Percentiles rank a stretch among this genome's conserved stretches.
Evolutionary conservation across 169 alveolate species (phyloP).

Genomic region (Besnoitia besnoiti): DNA sequence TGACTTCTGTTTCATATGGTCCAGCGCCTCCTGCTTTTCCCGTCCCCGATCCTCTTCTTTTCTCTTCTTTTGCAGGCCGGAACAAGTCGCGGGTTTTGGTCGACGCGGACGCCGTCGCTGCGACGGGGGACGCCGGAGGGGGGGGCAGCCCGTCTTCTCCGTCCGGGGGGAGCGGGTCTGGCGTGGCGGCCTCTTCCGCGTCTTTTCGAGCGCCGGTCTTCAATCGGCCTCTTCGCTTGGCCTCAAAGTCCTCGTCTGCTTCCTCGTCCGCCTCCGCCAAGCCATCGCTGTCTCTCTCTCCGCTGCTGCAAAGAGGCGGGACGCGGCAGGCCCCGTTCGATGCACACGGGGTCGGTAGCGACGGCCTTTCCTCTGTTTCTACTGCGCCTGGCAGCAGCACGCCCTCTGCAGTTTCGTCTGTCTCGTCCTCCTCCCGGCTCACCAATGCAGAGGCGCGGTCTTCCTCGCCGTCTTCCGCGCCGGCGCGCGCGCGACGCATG

Average conservation of each 20-base stretch:
- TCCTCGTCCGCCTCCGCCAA: background rate
- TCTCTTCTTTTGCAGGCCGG: background rate
- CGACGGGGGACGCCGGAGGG: background rate
- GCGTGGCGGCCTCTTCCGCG: too few species aligned
- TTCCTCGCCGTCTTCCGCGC: conserved; percentile 14
- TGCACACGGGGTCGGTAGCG: background rate
- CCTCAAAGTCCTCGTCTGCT: background rate
- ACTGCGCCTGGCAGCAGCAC: background rate
- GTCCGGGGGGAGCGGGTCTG: too few species aligned
- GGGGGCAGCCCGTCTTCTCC: too few species aligned
- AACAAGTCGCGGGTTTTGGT: background rate
- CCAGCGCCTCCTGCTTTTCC: background rate
- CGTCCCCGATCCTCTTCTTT: background rate
- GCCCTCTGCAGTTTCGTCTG: background rate
- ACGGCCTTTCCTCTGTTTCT: background rate
- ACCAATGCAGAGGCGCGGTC: background rate
- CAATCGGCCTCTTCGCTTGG: background rate
- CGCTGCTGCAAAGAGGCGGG: background rate
- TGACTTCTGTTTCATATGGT: background rate
- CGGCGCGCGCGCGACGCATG: conserved; percentile 22
- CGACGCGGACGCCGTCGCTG: background rate
- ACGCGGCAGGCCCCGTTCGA: background rate
- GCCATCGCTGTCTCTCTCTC: background rate
- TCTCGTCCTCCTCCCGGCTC: background rate
- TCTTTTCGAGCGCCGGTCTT: background rate